Base-by-base conservation (phyloP, 2,329 filamentous ascomycete species). In the Xylaria sp. region DNA sequence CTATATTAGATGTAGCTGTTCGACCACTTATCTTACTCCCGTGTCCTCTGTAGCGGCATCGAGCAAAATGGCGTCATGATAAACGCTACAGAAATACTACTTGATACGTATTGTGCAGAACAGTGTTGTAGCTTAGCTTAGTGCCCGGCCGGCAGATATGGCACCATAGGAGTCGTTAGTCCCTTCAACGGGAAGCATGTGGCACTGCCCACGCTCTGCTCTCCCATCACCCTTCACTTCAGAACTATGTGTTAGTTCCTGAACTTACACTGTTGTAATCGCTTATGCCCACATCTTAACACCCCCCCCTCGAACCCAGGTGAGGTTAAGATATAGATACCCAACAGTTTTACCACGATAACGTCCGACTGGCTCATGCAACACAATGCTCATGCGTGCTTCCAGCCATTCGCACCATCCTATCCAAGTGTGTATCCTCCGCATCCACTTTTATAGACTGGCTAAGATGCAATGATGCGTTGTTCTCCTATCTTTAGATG, bases 401-500 rank as follows among this genome's bases (percentile, higher is more conserved):
- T 53, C 17, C 19, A 43, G 35, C 43, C 48, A 54, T 37, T 27
- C 40, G 21, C 17, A 46, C 35, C 13, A 6, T 17, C 31, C 31
- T 31, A 37, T 40, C 13, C 25, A 29, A 25, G 10, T 13, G 2
- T 33, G 4, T 31, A 15, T 8, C 31, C 6, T 25, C 48, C 35
- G 38, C 54, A 54, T 61, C 49, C 49, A 57, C 44, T 52, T 58
- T 41, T 44, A 38, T 53, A 48, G 54, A 48, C 41, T 13, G 15
- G 55, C 29, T 46, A 43, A 53, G 44, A 59, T 51, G 59, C 52
- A 65, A 38, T 54, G 59, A 60, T 65, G 62, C 48, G 59, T 57
- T 65, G 62, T 62, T 58, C 59, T 38, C 31, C 47, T 23, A 37
- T 49, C 49, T 35, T 40, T 25, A 27, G 54, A 62, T 64, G 62